phyloP scores from a whole-genome alignment of 768 basidiomycete species.

The Boletus rufocinnamomeus region DNA sequence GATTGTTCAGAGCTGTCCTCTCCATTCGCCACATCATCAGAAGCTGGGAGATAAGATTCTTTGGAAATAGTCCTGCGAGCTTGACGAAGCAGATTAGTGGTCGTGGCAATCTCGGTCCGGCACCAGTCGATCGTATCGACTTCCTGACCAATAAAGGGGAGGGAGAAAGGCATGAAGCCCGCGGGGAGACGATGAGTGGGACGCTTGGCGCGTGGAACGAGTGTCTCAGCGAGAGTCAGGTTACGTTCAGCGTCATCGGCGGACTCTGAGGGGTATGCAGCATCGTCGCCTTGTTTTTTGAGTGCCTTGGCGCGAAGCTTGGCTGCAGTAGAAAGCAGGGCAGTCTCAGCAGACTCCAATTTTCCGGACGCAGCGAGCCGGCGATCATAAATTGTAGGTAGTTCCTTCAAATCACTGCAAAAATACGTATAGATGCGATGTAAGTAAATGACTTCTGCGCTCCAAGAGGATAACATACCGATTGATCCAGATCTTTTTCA shows the following conservation, averaged over 20 bases:
- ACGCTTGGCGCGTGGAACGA: slow-evolving; percentile 71
- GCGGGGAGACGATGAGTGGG: slow-evolving; percentile 73
- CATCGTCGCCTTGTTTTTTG: slow-evolving; percentile 42
- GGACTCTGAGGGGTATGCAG: slow-evolving; percentile 21
- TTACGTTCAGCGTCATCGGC: slow-evolving; percentile 33
- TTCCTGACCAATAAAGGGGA: slow-evolving; percentile 77
- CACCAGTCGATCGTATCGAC: slow-evolving; percentile 95
- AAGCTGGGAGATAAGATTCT: slow-evolving; percentile 16
- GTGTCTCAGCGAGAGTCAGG: slow-evolving; percentile 43
- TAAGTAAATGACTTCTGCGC: background rate
- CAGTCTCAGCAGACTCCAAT: slow-evolving; percentile 85
- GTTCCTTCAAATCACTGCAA: slow-evolving; percentile 74
- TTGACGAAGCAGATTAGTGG: slow-evolving; percentile 53
- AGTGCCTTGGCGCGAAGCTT: slow-evolving; percentile 64
- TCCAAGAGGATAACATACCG: slow-evolving; percentile 44
- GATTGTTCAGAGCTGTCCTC: slow-evolving; percentile 26
- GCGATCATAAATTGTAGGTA: slow-evolving; percentile 81
- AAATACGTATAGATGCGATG: background rate
- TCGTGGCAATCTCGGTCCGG: slow-evolving; percentile 65
- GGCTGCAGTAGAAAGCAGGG: slow-evolving; percentile 70
- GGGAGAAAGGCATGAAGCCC: slow-evolving; percentile 53
- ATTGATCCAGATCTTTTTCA: slow-evolving; percentile 91
- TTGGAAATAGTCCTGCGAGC: slow-evolving; percentile 39
- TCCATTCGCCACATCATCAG: slow-evolving; percentile 27
- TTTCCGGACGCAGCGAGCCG: slow-evolving; percentile 71